Evolutionary conservation across 495 filamentous ascomycete species (phyloP).

Genomic region (Neurospora sp.): DNA sequence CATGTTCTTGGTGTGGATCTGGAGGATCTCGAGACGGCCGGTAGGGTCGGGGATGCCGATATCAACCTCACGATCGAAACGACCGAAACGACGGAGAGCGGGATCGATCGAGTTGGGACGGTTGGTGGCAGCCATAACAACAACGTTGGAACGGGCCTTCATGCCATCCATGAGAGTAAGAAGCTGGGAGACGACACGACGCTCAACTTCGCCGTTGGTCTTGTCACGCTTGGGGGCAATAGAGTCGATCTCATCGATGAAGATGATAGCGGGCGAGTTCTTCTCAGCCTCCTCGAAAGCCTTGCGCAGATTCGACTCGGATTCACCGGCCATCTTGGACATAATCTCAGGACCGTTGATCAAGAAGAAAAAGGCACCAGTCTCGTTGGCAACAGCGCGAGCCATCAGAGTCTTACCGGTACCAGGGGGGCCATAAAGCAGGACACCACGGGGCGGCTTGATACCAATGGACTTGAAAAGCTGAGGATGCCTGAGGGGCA

Average conservation of each 20-base stretch:
- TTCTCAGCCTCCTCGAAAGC: slow-evolving; percentile 99
- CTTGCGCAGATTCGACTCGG: slow-evolving; percentile 93
- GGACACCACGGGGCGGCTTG: slow-evolving; percentile 96
- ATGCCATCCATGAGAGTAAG: slow-evolving; percentile 98
- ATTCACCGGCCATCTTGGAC: slow-evolving; percentile 99
- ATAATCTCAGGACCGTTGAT: slow-evolving; percentile 99
- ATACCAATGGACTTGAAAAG: slow-evolving; percentile 99
- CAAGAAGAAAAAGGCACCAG: slow-evolving; percentile 97
- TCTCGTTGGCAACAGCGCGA: slow-evolving; percentile 97
- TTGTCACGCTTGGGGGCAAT: slow-evolving; percentile 99
- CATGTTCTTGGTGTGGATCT: slow-evolving; percentile 99
- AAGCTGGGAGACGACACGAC: slow-evolving; percentile 94
- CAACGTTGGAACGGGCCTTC: slow-evolving; percentile 97
- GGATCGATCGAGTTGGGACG: slow-evolving; percentile 96
- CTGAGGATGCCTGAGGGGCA: slow-evolving; percentile 91
- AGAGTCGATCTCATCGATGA: slow-evolving; percentile 98
- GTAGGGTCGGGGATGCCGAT: slow-evolving; percentile 97
- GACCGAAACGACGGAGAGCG: slow-evolving; percentile 91
- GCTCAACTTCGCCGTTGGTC: slow-evolving; percentile 98
- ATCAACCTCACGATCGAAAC: slow-evolving; percentile 97
- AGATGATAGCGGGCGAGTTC: slow-evolving; percentile 98
- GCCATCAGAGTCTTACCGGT: slow-evolving; percentile 99
- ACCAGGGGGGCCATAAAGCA: slow-evolving; percentile 95
- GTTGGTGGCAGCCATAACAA: slow-evolving; percentile 98
- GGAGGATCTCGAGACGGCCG: slow-evolving; percentile 95